Evolutionary conservation across 2,329 filamentous ascomycete species (phyloP), one percentile per base, ranked within the genome.

Genomic region (Aureobasidium sp.): DNA sequence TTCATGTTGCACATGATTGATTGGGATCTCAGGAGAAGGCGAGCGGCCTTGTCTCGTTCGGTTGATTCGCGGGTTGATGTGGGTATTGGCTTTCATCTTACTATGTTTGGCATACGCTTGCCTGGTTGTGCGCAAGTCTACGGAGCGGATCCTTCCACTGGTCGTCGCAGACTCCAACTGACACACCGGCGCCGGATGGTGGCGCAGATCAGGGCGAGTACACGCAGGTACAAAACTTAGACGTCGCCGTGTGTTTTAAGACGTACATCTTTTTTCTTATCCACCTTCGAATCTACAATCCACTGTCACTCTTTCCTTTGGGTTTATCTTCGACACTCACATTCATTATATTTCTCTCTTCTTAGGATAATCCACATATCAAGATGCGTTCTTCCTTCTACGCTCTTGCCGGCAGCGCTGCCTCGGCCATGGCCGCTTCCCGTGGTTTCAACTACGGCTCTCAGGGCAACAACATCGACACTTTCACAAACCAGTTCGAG

Each of bases 371-470:
- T 40, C 36, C 36, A 60, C 8, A 50, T 60, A 10, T 33, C 59
- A 63, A 45, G 33, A 64, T 64, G 60, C 60, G 60, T 66, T 27
- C 60, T 29, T 66, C 67, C 40, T 55, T 66, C 47, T 64, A 67
- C 58, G 55, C 67, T 56, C 71, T 78, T 38, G 76, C 78, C 47
- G 78, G 81, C 47, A 77, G 79, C 20, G 77, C 78, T 70, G 79
- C 79, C 65, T 79, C 79, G 40, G 75, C 79, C 60, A 66, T 73
- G 55, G 72, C 72, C 27, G 55, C 62, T 18, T 75, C 81, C 76
- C 84, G 88, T 69, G 92, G 92, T 71, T 93, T 93, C 88, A 93
- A 93, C 85, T 93, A 92, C 70, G 91, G 90, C 40, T 83, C 85
- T 67, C 60, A 64, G 50, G 60, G 60, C n/a, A 36, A 47, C 48